Evolutionary conservation across 2,329 filamentous ascomycete species (phyloP).

Genomic region (Ustilaginoidea virens): DNA sequence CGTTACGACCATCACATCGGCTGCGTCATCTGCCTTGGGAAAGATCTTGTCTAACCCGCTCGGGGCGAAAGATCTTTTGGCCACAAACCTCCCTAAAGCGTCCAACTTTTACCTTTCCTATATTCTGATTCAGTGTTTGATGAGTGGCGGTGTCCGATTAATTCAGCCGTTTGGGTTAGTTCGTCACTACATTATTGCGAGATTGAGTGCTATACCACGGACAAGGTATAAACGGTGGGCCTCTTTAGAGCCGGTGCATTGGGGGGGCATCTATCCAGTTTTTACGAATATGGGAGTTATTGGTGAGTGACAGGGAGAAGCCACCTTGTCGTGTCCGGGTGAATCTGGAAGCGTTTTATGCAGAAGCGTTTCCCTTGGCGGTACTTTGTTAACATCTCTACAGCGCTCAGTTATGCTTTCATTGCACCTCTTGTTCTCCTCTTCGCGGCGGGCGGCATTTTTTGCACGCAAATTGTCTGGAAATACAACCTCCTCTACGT

Average conservation of each 20-base stretch:
- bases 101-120: constrained; percentile 93
- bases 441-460: constrained; percentile 67
- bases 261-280: constrained; percentile 70
- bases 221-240: constrained; percentile 70
- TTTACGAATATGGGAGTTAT: constrained; percentile 73
- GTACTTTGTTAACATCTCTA: not conserved
- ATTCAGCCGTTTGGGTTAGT: constrained; percentile 54
- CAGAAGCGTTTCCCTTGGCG: too few species aligned
- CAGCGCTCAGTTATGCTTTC: constrained; percentile 70
- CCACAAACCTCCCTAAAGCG: constrained; percentile 60
- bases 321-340: too few species aligned
- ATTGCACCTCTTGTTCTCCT: constrained; percentile 75
- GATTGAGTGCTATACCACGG: constrained; percentile 62
- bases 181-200: constrained; percentile 43
- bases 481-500: constrained; percentile 86
- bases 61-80: constrained; percentile 47
- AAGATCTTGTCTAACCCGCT: constrained; percentile 48
- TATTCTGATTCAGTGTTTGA: constrained; percentile 82
- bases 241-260: constrained; percentile 55
- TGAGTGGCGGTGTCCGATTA: constrained; percentile 58
- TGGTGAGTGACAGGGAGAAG: constrained; percentile 27
- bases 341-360: too few species aligned
- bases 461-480: constrained; percentile 74
- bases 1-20: constrained; percentile 67
- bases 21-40: constrained; percentile 54